A percentile compares a stretch with the other conserved stretches of the same genome.
Conservation (phyloP, 352 stramenopile species). For the Globisporangium carolinianum region DNA sequence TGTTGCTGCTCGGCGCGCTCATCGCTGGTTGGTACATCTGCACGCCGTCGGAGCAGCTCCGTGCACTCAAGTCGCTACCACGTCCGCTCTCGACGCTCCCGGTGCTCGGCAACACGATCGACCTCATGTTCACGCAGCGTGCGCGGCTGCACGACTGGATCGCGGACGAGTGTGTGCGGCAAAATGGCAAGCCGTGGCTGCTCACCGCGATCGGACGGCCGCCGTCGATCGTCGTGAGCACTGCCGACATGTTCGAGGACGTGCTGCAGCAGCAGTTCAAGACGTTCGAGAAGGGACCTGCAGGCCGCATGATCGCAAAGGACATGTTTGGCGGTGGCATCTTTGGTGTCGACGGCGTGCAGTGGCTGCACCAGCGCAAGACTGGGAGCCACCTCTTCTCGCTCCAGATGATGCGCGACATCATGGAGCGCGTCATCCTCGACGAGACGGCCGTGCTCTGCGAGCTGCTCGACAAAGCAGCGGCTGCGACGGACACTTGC, state of each 20-base stretch:
- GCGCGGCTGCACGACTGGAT: conserved; percentile 56
- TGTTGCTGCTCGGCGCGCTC: conserved; percentile 12
- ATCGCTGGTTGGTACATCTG: conserved; percentile 15
- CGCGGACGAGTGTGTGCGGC: conserved; percentile 30
- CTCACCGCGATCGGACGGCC: conserved; percentile 31
- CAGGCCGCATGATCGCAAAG: conserved; percentile 21
- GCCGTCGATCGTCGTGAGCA: conserved; percentile 34
- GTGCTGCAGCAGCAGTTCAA: conserved; percentile 65
- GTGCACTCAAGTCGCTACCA: conserved; percentile 18
- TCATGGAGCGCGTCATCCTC: conserved; percentile 37
- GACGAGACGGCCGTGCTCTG: conserved; percentile 28
- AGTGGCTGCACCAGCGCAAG: conserved; percentile 70
- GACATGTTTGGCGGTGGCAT: conserved; percentile 71
- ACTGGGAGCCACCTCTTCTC: conserved; percentile 86
- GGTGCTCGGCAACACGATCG: conserved; percentile 39
- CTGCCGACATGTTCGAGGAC: conserved; percentile 34
- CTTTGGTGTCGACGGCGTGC: conserved; percentile 48
- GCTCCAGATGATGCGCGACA: conserved; percentile 43
- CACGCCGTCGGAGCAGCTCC: conserved; percentile 17
- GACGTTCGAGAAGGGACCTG: conserved; percentile 58
- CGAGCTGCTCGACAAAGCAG: conserved; percentile 14
- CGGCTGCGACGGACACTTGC: not conserved
- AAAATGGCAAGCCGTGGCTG: conserved; percentile 34
- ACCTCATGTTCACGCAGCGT: conserved; percentile 38
- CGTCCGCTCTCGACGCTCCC: conserved; percentile 32